Evolutionary conservation across 371 early-diverging fungal species (phyloP).

Genomic region (Coemansia sp.): DNA sequence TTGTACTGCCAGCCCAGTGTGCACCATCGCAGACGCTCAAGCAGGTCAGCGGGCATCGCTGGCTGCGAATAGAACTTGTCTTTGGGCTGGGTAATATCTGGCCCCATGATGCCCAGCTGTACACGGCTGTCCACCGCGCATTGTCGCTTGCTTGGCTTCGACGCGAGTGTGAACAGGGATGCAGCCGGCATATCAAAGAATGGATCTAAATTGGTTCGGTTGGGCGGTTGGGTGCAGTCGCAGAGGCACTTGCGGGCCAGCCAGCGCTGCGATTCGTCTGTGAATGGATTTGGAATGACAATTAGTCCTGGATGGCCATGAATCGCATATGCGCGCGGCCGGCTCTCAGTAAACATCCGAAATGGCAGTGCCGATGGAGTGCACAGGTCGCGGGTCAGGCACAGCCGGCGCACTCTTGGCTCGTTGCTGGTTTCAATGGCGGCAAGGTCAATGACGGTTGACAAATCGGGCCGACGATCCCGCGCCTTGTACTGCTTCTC

Average conservation of each 20-base stretch:
- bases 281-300: slow-evolving; percentile 73
- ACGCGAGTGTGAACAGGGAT: slow-evolving; percentile 59
- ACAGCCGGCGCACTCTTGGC: slow-evolving; percentile 41
- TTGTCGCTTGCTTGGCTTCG: not conserved
- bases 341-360: slow-evolving; percentile 14
- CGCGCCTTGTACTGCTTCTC: slow-evolving; percentile 72
- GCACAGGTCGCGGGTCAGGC: slow-evolving; percentile 21
- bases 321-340: slow-evolving; percentile 23
- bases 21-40: slow-evolving; percentile 72
- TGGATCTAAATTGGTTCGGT: slow-evolving; percentile 79
- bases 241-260: slow-evolving; percentile 65
- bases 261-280: slow-evolving; percentile 62
- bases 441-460: slow-evolving; percentile 59
- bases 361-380: slow-evolving; percentile 21
- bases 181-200: slow-evolving; percentile 67
- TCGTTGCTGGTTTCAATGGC: slow-evolving; percentile 29
- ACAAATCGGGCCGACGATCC: slow-evolving; percentile 58
- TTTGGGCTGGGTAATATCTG: slow-evolving; percentile 41
- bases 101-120: not conserved
- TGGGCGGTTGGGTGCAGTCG: slow-evolving; percentile 70
- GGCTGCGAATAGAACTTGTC: slow-evolving; percentile 35
- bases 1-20: slow-evolving; percentile 91
- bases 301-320: slow-evolving; percentile 60
- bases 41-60: slow-evolving; percentile 24
- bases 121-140: not conserved